Evolutionary conservation across 179 eudicot genomes (phyloP).

Genomic region (Patellifolia procumbens): DNA sequence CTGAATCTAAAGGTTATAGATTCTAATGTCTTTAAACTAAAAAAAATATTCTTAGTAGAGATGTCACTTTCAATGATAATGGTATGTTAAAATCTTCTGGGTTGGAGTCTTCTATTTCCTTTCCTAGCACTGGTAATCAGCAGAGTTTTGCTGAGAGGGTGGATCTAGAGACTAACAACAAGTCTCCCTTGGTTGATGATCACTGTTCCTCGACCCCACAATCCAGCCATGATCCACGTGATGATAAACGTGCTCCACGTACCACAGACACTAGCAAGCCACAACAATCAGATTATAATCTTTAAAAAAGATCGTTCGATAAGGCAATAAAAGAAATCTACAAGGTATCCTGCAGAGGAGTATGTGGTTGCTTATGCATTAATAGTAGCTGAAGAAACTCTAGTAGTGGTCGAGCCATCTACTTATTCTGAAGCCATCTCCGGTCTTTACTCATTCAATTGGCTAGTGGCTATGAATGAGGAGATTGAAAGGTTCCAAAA

Average conservation of each 20-base stretch:
- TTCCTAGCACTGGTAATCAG: background rate
- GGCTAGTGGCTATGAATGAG: constrained; percentile 4
- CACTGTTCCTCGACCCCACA: background rate
- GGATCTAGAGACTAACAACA: background rate
- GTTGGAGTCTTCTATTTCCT: no score
- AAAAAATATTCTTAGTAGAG: constrained; percentile 1
- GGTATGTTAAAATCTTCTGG: constrained; percentile 1
- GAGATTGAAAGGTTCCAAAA: constrained; percentile 7
- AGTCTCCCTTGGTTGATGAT: background rate
- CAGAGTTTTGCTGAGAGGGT: background rate
- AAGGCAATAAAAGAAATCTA: background rate
- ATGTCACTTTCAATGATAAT: constrained; percentile 8
- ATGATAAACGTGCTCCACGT: background rate
- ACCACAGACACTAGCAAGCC: background rate
- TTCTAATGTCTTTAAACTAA: background rate
- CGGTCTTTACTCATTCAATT: background rate
- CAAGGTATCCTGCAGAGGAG: background rate
- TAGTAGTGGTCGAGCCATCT: constrained; percentile 11
- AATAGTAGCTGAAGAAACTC: background rate
- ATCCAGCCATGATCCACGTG: background rate
- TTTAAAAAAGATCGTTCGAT: background rate
- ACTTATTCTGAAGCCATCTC: constrained; percentile 10
- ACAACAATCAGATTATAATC: background rate
- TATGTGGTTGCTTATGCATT: constrained; percentile 7
- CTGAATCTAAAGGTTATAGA: constrained; percentile 3